Evolutionary conservation across 306 rosid genomes (phyloP), one percentile per base, ranked within the genome.

Genomic region (Vigna radiata): DNA sequence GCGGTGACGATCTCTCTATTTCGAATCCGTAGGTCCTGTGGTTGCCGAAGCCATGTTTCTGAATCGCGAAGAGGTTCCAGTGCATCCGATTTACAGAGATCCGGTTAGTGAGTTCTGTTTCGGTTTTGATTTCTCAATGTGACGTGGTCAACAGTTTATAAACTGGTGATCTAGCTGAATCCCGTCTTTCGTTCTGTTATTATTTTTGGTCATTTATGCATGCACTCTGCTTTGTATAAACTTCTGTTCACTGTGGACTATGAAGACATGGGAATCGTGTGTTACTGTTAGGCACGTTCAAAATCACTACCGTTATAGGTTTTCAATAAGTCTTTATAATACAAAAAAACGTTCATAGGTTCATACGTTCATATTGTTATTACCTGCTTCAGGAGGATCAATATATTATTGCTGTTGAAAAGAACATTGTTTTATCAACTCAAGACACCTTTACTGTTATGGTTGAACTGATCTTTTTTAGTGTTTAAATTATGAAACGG

Each of bases 41-140:
- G 96, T 95, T 61, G 97, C 96, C 0, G 98, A 95, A 63, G 98
- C 97, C 13, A 92, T 88, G 97, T 95, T 95, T 75, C 80, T 95
- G 80, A 92, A 92, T 76, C 96, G 97, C 0, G 98, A 94, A 89
- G 98, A 94, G 81, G 89, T 94, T 86, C 95, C 98, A 5, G 91
- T 94, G 67, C 90, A 88, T 79, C 97, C 98, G 29, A 75, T 95
- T 49, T 95, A 90, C 80, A 88, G 98, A 85, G 98, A 95, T 86
- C 98, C 96, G 58, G 98, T 95, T 53, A 89, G 97, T 82, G 60
- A 46, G 41, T 62, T 66, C 68, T 43, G 50, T 23, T 65, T 12
- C 56, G 3, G 72, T 65, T 65, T 76, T 44, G 60, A 8, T 21
- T 59, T 69, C 49, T 68, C 73, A 18, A 6, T 37, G 8, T 39